Base-by-base conservation (phyloP, 2,329 filamentous ascomycete genomes). In the Curvularia sp. region DNA sequence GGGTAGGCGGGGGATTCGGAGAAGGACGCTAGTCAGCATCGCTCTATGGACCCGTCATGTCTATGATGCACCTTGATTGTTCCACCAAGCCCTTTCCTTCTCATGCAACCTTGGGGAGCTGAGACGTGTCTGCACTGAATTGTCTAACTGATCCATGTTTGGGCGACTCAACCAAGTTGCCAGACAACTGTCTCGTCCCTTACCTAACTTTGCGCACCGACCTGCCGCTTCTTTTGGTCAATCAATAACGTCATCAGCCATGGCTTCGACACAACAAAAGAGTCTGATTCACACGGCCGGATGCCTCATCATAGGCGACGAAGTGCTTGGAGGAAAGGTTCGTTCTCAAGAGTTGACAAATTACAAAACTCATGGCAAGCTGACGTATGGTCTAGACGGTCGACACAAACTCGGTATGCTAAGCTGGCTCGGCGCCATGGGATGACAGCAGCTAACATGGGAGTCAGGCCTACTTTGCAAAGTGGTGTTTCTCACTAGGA, bases 291-390 rank as follows among this genome's bases (percentile, higher is more conserved):
- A 92, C 74, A 97, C 93, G 47, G 95, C 94, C 10, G 94, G 90
- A 56, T 96, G 92, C 77, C 80, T 98, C 64, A 93, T 99, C 60
- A 98, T 99, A 70, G 94, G 94, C n/a, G 94, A 98, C 79, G 94
- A 97, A 78, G 93, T 98, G 5, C 83, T 98, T 4, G 93, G 93
- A 22, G 94, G 95, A 69, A 98, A 98, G 89, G 93, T 92, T 76
- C 64, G 81, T 47, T 5, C 26, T 31, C 5, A 46, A 31, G 46
- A 5, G 44, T 22, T 10, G 28, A 35, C 26, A 7, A 33, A 33
- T 46, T 42, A 18, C 51, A 41, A 42, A 38, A 10, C 38, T 24
- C 31, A 49, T 54, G 43, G 33, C 41, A 43, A 60, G 65, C 71
- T 74, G 63, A 74, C 58, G 31, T 52, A 58, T 57, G 49, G 53